These are phyloP conservation scores for Isatis tinctoria DNA, from an alignment of 345 rosid species.

Conservation along the genomic window DNA sequence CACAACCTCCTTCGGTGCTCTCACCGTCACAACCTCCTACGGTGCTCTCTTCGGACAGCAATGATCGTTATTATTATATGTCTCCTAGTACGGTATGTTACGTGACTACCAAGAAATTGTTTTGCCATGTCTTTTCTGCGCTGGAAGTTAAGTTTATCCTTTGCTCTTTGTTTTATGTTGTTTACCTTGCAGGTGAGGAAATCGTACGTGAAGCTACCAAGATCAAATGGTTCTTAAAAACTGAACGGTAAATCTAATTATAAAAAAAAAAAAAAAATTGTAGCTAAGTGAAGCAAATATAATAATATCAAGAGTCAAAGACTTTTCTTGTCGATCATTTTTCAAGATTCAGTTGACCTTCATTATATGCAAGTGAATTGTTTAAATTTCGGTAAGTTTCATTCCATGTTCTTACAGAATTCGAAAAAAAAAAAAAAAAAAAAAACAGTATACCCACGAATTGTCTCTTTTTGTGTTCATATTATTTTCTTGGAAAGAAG, in stretches of 20 bases:
- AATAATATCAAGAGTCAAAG: not conserved
- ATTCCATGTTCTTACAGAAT: not conserved
- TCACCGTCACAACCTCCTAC: slow-evolving; percentile 35
- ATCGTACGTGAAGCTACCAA: slow-evolving; percentile 41
- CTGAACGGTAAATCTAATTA: too few relatives aligned
- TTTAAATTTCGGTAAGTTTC: not conserved
- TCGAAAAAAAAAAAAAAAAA: too few relatives aligned
- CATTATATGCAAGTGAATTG: not conserved
- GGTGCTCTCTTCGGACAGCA: slow-evolving; percentile 10
- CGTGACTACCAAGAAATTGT: not conserved
- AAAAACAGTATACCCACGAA: too few relatives aligned
- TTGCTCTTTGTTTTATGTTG: not conserved
- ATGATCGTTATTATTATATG: slow-evolving; percentile 21
- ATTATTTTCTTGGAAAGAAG: not conserved
- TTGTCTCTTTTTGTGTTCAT: not conserved
- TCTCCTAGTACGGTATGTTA: slow-evolving; percentile 37
- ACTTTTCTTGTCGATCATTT: not conserved
- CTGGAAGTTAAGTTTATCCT: not conserved
- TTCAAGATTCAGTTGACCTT: not conserved
- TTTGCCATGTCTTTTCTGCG: not conserved
- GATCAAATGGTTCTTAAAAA: slow-evolving; percentile 3
- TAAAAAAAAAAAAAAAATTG: not conserved
- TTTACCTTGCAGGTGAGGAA: slow-evolving; percentile 42
- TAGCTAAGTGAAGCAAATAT: not conserved
- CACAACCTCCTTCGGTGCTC: too few relatives aligned